Conservation (phyloP, 441 rosid genomes). For the Gossypium davidsonii region DNA sequence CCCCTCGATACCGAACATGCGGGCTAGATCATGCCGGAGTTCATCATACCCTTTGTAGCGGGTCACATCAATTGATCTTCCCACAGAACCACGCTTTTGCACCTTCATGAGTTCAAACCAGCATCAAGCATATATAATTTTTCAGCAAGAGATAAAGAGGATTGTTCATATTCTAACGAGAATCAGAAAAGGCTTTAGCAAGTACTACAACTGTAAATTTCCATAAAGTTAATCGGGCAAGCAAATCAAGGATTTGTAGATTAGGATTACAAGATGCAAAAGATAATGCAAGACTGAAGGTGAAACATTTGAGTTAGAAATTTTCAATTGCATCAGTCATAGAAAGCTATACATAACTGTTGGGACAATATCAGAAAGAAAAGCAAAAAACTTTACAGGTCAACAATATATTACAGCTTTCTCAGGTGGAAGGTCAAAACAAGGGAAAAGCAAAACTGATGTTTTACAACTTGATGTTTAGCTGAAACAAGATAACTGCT, state of each 20-base stretch:
- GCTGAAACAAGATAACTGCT: not conserved
- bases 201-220: not conserved
- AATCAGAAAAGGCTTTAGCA: not conserved
- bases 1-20: slow-evolving; percentile 95
- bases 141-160: not conserved
- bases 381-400: not conserved
- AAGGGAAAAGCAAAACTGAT: not conserved
- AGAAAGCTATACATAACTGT: not conserved
- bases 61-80: slow-evolving; percentile 88
- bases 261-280: not conserved
- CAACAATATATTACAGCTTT: not conserved
- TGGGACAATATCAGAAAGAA: not conserved
- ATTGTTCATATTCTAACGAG: not conserved
- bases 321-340: not conserved
- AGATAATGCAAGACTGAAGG: not conserved
- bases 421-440: not conserved
- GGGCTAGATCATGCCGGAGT: slow-evolving; percentile 77
- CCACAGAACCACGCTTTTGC: slow-evolving; percentile 96
- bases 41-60: slow-evolving; percentile 81
- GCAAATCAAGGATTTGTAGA: not conserved
- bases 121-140: not conserved
- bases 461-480: not conserved
- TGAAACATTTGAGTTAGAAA: not conserved
- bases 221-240: not conserved
- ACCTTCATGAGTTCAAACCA: slow-evolving; percentile 43